A percentile compares a stretch with the other conserved stretches of the same genome.
Evolutionary conservation across 192 early-diverging fungal genomes (phyloP).

Genomic region (Backusella sp.): DNA sequence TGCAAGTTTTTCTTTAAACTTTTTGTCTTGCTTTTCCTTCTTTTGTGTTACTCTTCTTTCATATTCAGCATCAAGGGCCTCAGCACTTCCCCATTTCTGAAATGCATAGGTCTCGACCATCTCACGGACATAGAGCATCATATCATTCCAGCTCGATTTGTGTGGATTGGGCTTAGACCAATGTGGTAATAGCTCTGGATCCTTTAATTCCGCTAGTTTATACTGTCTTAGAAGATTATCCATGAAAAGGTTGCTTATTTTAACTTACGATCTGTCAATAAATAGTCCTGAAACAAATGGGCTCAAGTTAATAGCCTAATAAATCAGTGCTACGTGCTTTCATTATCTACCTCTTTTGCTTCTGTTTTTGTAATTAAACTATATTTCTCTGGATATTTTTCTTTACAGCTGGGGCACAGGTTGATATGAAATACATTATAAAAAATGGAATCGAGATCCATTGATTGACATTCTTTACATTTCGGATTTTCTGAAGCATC

Average conservation of each 20-base stretch:
- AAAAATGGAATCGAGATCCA: slow-evolving; percentile 80
- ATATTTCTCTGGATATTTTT: slow-evolving; percentile 80
- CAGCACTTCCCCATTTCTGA: slow-evolving; percentile 88
- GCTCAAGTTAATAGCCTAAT: neutral
- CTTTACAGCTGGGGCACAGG: slow-evolving; percentile 79
- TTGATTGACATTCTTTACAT: slow-evolving; percentile 81
- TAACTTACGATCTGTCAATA: slow-evolving; percentile 82
- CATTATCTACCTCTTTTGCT: slow-evolving; percentile 60
- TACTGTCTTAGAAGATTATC: neutral
- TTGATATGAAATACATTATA: slow-evolving; percentile 66
- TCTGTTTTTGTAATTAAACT: slow-evolving; percentile 96
- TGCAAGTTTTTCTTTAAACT: slow-evolving; percentile 75
- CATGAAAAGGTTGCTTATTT: neutral
- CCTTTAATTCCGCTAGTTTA: slow-evolving; percentile 72
- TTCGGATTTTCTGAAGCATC: slow-evolving; percentile 58
- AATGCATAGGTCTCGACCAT: slow-evolving; percentile 93
- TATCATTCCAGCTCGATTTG: slow-evolving; percentile 95
- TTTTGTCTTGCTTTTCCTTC: slow-evolving; percentile 77
- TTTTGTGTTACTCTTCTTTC: slow-evolving; percentile 77
- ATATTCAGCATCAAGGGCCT: slow-evolving; percentile 87
- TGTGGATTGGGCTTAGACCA: slow-evolving; percentile 94
- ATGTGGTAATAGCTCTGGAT: slow-evolving; percentile 69
- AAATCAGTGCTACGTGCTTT: neutral
- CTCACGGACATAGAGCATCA: slow-evolving; percentile 88
- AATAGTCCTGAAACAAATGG: slow-evolving; percentile 67